phyloP scores from a whole-genome alignment of 1,284 basidiomycete genomes.

The Boletus sp. region DNA sequence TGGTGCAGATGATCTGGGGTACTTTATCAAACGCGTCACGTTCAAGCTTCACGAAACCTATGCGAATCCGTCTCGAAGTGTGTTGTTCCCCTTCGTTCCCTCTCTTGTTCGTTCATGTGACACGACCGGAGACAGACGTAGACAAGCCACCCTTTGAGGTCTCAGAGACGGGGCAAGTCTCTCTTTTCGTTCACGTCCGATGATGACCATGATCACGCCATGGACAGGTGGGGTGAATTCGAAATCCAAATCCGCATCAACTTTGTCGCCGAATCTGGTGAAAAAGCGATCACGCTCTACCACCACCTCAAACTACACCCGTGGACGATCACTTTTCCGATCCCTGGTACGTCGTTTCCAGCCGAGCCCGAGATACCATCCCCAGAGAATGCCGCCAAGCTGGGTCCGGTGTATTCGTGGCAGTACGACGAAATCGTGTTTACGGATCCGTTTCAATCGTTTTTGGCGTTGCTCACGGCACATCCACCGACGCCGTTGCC shows the following conservation, averaged over 20 bases:
- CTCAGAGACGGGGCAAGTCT: slow-evolving; percentile 84
- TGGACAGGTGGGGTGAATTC: slow-evolving; percentile 94
- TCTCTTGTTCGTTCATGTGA: background rate
- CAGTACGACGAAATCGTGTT: slow-evolving; percentile 99
- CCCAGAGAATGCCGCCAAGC: slow-evolving; percentile 62
- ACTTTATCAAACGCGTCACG: slow-evolving; percentile 93
- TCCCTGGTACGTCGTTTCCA: slow-evolving; percentile 16
- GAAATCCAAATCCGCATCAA: slow-evolving; percentile 94
- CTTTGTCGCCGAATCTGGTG: slow-evolving; percentile 90
- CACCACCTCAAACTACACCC: slow-evolving; percentile 98
- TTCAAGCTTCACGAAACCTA: slow-evolving; percentile 99
- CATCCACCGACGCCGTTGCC: slow-evolving; percentile 87
- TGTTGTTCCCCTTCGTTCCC: slow-evolving; percentile 34
- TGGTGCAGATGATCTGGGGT: slow-evolving; percentile 84
- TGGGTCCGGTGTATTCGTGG: slow-evolving; percentile 93
- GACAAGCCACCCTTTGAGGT: slow-evolving; percentile 96
- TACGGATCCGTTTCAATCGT: slow-evolving; percentile 88
- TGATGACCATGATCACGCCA: background rate
- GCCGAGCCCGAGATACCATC: slow-evolving; percentile 67
- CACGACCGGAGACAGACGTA: slow-evolving; percentile 60
- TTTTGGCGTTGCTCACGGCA: slow-evolving; percentile 81
- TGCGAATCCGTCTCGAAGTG: slow-evolving; percentile 87
- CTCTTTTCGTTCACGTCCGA: background rate
- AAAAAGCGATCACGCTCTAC: slow-evolving; percentile 86
- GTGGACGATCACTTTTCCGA: slow-evolving; percentile 61